Base-by-base conservation (phyloP, 805 yeast genomes). In the Monosporozyma solicola region DNA sequence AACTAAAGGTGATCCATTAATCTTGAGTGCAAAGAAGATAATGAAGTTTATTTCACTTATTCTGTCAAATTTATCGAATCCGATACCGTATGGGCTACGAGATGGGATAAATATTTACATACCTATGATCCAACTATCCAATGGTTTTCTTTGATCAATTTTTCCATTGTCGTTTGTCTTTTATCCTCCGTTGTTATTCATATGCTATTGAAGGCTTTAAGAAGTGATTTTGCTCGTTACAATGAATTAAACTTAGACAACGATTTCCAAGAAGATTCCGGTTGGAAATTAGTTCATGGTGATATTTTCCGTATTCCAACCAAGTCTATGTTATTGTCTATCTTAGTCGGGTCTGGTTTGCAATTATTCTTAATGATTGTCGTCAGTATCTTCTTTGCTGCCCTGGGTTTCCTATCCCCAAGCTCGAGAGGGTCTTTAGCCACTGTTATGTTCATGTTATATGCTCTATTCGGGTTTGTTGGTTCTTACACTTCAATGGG, bases 71-170 rank as follows among this genome's bases (percentile, higher is more conserved):
- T 92, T 76, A 67, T 72, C 22, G 79, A 78, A 52, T 84, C 92
- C 8, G 75, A 74, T 5, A 87, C 94, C 2, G 80, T 83, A 3
- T 94, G 98, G 98, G 98, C 97, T 35, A 92, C 98, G 2, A 83
- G 99, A 73, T 94, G 99, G 99, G 99, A 94, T 70, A 88, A 89
- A 70, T 94, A 94, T 67, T 75, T 94, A 63, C 95, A 88, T 61
- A 94, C 87, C 25, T 86, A 84, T 67, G 96, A 88, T 65, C 95
- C 97, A 53, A 85, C 85, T 65, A 87, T 94, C 61, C 97, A 94
- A 72, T 92, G 98, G 97, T 87, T 90, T 63, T 89, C 97, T 1
- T 79, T 94, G 61, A 73, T 90, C 59, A 90, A 90, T 72, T 89
- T 95, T 57, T 82, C 95, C 3, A 68, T 91, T 52, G 80, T 92